These are phyloP conservation scores for Mytilinidion resinicola DNA, from an alignment of 495 filamentous ascomycete species.

Conservation along the genomic window DNA sequence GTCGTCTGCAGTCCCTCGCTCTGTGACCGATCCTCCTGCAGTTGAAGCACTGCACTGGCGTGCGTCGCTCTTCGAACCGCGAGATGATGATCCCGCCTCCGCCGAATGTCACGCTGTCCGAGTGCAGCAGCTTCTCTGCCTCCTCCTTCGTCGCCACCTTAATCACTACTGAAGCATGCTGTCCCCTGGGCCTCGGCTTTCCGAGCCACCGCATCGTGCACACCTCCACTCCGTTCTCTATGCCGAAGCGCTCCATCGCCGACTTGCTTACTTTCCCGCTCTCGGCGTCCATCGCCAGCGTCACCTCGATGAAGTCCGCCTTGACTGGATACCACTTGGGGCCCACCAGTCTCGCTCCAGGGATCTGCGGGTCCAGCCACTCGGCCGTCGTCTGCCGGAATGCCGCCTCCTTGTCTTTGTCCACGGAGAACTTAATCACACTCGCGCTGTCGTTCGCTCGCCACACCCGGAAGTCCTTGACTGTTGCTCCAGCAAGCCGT, in stretches of 20 bases:
- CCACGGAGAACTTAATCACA: constrained; percentile 15
- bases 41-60: constrained; percentile 12
- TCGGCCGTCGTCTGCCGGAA: constrained; percentile 1
- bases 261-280: constrained; percentile 9
- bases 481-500: not conserved
- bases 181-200: constrained; percentile 5
- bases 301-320: constrained; percentile 12
- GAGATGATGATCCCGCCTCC: constrained; percentile 8
- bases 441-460: not conserved
- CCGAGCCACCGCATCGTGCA: constrained; percentile 10
- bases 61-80: constrained; percentile 17
- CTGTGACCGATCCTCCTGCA: constrained; percentile 15
- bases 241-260: constrained; percentile 8
- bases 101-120: constrained; percentile 16
- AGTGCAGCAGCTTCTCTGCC: constrained; percentile 15
- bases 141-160: constrained; percentile 19
- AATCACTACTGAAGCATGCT: constrained; percentile 17
- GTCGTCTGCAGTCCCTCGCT: constrained; percentile 12
- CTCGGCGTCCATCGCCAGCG: constrained; percentile 8
- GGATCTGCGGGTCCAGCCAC: constrained; percentile 5
- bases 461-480: constrained; percentile 2
- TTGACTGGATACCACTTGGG: constrained; percentile 13
- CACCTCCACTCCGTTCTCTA: constrained; percentile 7
- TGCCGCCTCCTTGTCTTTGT: constrained; percentile 6
- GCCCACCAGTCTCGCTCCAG: constrained; percentile 7